Evolutionary conservation across 768 basidiomycete genomes (phyloP), one percentile per base, ranked within the genome.

Genomic region (Leucocoprinus sp.): DNA sequence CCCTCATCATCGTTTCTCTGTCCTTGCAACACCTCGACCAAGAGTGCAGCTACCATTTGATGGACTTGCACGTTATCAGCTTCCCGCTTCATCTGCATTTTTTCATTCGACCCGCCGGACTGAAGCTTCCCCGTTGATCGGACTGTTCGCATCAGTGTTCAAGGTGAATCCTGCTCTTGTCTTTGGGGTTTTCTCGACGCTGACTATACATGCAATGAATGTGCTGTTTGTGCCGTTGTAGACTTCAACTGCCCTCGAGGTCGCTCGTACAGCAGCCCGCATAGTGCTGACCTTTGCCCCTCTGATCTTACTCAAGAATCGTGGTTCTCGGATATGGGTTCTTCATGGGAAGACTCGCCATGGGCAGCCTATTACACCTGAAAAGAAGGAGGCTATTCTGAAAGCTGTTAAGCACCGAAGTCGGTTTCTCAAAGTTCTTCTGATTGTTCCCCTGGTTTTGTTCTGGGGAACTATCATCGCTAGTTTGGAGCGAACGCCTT

Each of bases 251-350:
- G 74, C 81, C 0, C 67, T 92, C 40, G 80, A 84, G 55, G 33
- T 83, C n/a, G 76, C 78, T 12, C 75, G 82, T 38, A 86, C 80
- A 6, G 75, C 77, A 34, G 80, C 72, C 35, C 76, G 89, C 47
- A 70, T 92, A 41, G 80, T 77, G 0, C 68, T 92, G 24, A 89
- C 86, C 0, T 78, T 92, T 50, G 65, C 88, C 9, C 89, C 89
- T 18, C 58, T 86, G 24, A 57, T 88, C 48, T 60, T 85, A 42
- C 51, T 87, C 29, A 77, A 72, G 52, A 83, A 78, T 42, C 63
- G 70, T 50, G 71, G 64, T 51, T 66, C 77, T 0, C 70, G 65
- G 48, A 75, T 62, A 54, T 60, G 67, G 18, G 70, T 88, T 50
- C 68, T 71, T 54, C 60, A 62, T 36, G 74, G 72, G 4, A 74